phyloP scores from a whole-genome alignment of 108 stramenopile genomes.

The Nitzschia putrida region DNA sequence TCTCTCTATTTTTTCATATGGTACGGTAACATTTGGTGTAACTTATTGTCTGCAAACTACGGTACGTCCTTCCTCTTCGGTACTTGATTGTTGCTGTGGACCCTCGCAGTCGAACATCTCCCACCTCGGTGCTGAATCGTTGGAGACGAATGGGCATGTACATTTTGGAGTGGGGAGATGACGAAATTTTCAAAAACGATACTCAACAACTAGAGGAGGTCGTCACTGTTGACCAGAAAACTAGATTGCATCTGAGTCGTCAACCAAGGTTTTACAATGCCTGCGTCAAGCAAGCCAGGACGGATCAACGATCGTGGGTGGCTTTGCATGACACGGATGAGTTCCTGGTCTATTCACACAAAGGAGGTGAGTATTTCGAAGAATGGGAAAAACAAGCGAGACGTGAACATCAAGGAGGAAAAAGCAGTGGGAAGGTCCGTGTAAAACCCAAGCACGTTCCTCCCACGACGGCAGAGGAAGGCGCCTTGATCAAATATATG shows the following conservation, averaged over 20 bases:
- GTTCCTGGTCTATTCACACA: conserved; percentile 1
- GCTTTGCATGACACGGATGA: conserved; percentile 30
- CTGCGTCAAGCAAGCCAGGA: conserved; percentile 12
- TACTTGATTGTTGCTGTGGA: conserved; percentile 59
- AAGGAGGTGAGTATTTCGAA: not conserved
- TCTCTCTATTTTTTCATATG: no score
- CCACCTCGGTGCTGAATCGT: conserved; percentile 29
- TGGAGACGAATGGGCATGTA: conserved; percentile 29
- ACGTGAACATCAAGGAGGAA: not conserved
- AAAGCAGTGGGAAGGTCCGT: no score
- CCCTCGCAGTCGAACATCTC: conserved; percentile 38
- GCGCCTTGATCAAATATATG: not conserved
- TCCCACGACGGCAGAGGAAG: not conserved
- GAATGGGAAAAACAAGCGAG: not conserved
- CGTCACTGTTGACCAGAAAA: no score
- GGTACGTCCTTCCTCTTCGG: conserved; percentile 48
- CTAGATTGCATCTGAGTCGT: conserved; percentile 12
- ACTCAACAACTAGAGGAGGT: no score
- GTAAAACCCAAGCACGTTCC: not conserved
- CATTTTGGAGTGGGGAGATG: conserved; percentile 26
- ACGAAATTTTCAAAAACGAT: conserved; percentile 1
- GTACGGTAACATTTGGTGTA: no score
- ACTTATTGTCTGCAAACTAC: no score
- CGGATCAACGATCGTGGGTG: conserved; percentile 8
- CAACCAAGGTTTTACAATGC: conserved; percentile 27